These are phyloP conservation scores for Domatiomyces globalis DNA, from an alignment of 2,329 filamentous ascomycete genomes.

Conservation along the genomic window DNA sequence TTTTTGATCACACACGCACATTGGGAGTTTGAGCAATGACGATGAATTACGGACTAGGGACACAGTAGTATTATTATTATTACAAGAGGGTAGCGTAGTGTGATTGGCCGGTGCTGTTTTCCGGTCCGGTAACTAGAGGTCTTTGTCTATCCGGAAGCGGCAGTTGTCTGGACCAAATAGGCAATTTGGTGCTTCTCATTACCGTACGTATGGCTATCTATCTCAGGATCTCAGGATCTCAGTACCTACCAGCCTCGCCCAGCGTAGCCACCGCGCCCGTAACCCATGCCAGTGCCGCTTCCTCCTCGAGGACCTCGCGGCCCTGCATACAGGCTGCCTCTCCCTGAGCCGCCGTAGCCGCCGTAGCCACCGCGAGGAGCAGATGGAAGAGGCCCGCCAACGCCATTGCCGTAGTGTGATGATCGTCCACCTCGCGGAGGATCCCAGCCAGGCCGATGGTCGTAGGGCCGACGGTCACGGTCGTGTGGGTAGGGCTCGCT, in stretches of 20 bases:
- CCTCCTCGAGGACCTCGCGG: slow-evolving; percentile 45
- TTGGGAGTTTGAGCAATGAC: background rate
- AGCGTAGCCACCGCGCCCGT: slow-evolving; percentile 20
- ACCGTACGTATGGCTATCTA: too few species aligned
- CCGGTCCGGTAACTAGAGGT: too few species aligned
- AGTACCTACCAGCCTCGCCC: slow-evolving; percentile 2
- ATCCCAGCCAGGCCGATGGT: background rate
- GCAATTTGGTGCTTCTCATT: background rate
- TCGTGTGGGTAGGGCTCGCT: background rate
- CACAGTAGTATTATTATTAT: background rate
- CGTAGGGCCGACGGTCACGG: background rate
- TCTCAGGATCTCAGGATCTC: background rate
- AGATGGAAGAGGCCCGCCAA: slow-evolving; percentile 7
- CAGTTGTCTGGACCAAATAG: too few species aligned
- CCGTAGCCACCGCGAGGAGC: slow-evolving; percentile 6
- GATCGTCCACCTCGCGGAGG: slow-evolving; percentile 1
- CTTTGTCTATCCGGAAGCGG: too few species aligned
- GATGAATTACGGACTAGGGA: background rate
- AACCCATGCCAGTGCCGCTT: slow-evolving; percentile 28
- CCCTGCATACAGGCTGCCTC: slow-evolving; percentile 26
- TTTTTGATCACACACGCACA: background rate
- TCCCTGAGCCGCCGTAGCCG: slow-evolving; percentile 5
- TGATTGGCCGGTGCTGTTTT: too few species aligned
- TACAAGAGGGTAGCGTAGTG: too few species aligned
- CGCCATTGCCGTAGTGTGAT: slow-evolving; percentile 17